Percentiles rank a stretch among this genome's conserved stretches.
Evolutionary conservation across 139 green algal species (phyloP).

Genomic region (Closterium sp.): DNA sequence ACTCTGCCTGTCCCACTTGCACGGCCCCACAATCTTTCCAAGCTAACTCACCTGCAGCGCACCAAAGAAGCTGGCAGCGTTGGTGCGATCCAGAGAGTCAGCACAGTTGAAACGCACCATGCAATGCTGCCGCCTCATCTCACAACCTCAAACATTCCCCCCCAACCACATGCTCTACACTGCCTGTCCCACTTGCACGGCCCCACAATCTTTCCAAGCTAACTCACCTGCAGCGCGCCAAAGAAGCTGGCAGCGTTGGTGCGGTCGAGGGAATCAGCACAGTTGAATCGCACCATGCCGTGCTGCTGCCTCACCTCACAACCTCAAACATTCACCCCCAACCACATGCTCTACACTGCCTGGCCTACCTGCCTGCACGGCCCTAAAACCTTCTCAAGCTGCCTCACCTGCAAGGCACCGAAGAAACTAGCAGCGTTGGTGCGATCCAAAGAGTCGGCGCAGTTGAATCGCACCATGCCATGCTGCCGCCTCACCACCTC

Average conservation of each 20-base stretch:
- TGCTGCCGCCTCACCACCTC: slow-evolving; percentile 54
- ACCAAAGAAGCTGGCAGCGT: slow-evolving; percentile 91
- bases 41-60: slow-evolving; percentile 70
- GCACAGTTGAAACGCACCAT: slow-evolving; percentile 94
- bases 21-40: too few relatives aligned
- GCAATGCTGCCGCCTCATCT: slow-evolving; percentile 61
- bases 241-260: slow-evolving; percentile 97
- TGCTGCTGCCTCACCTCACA: slow-evolving; percentile 54
- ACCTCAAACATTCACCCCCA: slow-evolving; percentile 13
- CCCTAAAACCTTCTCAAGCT: background rate
- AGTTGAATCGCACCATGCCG: slow-evolving; percentile 90
- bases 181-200: background rate
- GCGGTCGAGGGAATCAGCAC: slow-evolving; percentile 93
- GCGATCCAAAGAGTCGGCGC: slow-evolving; percentile 93
- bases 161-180: background rate
- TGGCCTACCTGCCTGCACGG: slow-evolving; percentile 50
- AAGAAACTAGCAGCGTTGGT: slow-evolving; percentile 97
- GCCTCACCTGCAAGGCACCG: slow-evolving; percentile 70
- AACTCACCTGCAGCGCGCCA: slow-evolving; percentile 71
- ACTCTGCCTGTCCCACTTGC: background rate
- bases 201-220: too few relatives aligned
- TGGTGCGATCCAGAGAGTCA: slow-evolving; percentile 96
- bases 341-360: too few relatives aligned
- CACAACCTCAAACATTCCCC: slow-evolving; percentile 2
- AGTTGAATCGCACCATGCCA: slow-evolving; percentile 91